Conservation (phyloP, 1,284 basidiomycete genomes). For the Boletus sp. region DNA sequence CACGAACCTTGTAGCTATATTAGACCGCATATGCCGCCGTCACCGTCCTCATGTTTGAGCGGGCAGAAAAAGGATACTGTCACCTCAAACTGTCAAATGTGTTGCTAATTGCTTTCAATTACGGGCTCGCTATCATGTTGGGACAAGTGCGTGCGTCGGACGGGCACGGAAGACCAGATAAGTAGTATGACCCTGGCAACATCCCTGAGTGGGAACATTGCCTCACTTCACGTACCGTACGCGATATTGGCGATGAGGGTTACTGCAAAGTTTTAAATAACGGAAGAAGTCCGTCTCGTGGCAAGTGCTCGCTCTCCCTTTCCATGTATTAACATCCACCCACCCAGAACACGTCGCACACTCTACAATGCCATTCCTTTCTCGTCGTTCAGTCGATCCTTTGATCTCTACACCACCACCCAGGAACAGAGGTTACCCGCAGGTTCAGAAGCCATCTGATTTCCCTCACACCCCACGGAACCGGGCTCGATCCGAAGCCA, state of each 20-base stretch:
- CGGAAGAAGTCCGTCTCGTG: conserved; percentile 12
- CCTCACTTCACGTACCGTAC: conserved; percentile 14
- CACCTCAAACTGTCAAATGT: neutral
- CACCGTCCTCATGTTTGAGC: neutral
- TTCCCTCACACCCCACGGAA: conserved; percentile 15
- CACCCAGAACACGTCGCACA: neutral
- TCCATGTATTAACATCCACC: conserved; percentile 14
- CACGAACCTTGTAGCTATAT: neutral
- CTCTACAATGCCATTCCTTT: conserved; percentile 29
- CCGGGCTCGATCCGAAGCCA: conserved; percentile 29
- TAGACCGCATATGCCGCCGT: no score
- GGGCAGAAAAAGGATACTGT: neutral
- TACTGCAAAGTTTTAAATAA: conserved; percentile 22
- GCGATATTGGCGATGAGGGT: conserved; percentile 22
- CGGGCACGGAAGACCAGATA: neutral
- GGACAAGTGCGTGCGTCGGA: neutral
- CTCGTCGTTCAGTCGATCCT: conserved; percentile 29
- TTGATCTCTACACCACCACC: neutral
- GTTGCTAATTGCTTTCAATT: neutral
- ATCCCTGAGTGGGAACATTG: conserved; percentile 14
- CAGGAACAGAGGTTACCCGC: conserved; percentile 10
- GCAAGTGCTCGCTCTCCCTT: neutral
- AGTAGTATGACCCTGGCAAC: conserved; percentile 13
- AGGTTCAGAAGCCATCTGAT: conserved; percentile 1
- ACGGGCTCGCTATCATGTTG: neutral